Evolutionary conservation across 2,329 filamentous ascomycete species (phyloP).

Genomic region (Calonectria pauciramosa): DNA sequence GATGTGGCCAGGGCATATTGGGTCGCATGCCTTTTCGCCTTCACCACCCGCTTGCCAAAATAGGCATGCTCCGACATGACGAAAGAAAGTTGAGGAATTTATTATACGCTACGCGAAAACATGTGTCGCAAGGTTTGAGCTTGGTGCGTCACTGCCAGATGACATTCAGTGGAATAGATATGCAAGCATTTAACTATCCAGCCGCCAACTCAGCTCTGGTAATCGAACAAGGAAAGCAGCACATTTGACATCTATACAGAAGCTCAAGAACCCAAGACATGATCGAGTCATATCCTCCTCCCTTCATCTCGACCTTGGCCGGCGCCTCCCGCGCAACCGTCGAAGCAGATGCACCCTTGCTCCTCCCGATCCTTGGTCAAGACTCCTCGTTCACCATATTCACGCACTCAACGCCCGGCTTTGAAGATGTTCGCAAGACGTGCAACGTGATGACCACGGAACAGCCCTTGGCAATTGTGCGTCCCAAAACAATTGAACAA

Average conservation of each 20-base stretch:
- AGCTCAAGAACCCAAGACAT: neutral
- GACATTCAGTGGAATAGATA: neutral
- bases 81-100: neutral
- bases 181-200: neutral
- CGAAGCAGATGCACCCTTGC: conserved; percentile 1
- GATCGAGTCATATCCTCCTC: conserved; percentile 3
- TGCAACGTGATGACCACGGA: neutral
- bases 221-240: neutral
- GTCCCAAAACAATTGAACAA: neutral
- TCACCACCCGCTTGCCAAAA: too few species aligned
- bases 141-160: too few species aligned
- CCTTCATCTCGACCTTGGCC: neutral
- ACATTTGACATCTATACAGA: too few species aligned
- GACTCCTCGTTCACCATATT: neutral
- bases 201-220: too few species aligned
- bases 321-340: neutral
- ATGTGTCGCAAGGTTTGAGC: too few species aligned
- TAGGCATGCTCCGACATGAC: neutral
- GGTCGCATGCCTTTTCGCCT: neutral
- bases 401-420: conserved; percentile 5
- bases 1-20: neutral
- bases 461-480: neutral
- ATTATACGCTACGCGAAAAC: neutral
- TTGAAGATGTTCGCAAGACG: conserved; percentile 11
- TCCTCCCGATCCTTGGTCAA: neutral